phyloP scores from a whole-genome alignment of 495 filamentous ascomycete genomes.

The Echria macrotheca region DNA sequence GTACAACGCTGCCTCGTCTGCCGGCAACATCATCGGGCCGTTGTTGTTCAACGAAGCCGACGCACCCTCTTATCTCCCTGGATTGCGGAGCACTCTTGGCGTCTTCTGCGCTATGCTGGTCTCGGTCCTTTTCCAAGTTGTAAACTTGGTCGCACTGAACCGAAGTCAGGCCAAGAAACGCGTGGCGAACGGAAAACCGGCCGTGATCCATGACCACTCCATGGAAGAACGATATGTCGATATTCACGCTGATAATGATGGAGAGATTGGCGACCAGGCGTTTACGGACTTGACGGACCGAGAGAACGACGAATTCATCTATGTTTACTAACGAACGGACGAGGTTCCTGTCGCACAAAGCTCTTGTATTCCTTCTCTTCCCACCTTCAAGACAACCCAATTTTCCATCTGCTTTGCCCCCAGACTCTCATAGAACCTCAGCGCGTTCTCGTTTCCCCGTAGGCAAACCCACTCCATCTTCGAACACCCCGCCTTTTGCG shows the following conservation, averaged over 20 bases:
- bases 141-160: slow-evolving; percentile 49
- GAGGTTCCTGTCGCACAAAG: too few relatives aligned
- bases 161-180: slow-evolving; percentile 46
- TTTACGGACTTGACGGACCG: slow-evolving; percentile 55
- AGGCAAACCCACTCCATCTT: slow-evolving; percentile 13
- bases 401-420: slow-evolving; percentile 6
- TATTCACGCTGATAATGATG: slow-evolving; percentile 6
- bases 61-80: slow-evolving; percentile 54
- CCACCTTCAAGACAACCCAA: slow-evolving; percentile 5
- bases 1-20: slow-evolving; percentile 54
- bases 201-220: slow-evolving; percentile 49
- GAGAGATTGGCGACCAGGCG: slow-evolving; percentile 31
- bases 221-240: slow-evolving; percentile 43
- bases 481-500: slow-evolving; percentile 3
- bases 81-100: slow-evolving; percentile 48
- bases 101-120: slow-evolving; percentile 52
- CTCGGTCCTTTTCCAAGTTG: slow-evolving; percentile 46
- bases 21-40: slow-evolving; percentile 65
- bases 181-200: slow-evolving; percentile 53
- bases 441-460: neutral
- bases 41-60: slow-evolving; percentile 58
- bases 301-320: slow-evolving; percentile 64
- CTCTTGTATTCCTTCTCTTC: neutral
- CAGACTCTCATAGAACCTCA: slow-evolving; percentile 9
- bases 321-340: slow-evolving; percentile 60